Evolutionary conservation across 2,329 filamentous ascomycete genomes (phyloP), one percentile per base, ranked within the genome.

Genomic region (Paecilomyces sp.): DNA sequence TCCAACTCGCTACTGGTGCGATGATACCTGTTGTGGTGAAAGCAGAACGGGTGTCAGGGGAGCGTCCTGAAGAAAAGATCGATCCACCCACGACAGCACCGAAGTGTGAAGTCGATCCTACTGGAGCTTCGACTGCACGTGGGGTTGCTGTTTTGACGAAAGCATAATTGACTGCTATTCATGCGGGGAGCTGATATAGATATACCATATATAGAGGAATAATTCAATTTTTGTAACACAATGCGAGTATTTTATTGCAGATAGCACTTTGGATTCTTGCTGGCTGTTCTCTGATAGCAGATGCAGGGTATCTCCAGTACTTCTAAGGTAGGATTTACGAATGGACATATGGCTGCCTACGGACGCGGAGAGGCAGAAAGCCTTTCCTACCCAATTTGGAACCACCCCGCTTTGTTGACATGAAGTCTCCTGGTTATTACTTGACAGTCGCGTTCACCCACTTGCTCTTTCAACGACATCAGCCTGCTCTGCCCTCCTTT

Each of bases 21-120:
- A 76, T 83, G 12, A 80, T 84, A 56, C 80, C 81, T 0, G 76
- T 83, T 13, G 63, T 84, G 54, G 74, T 84, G 8, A 79, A 73
- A 65, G 79, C 72, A 5, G 73, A 76, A 62, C 69, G 60, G 30
- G 64, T 70, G 0, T 15, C 13, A 24, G 67, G 69, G 3, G 56
- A 54, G n/a, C 53, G 55, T 56, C 64, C 63, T 8, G 58, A 54
- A 22, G 69, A 59, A 59, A 28, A 54, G 30, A 64, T 68, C 62
- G 65, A 71, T 41, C 67, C 70, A 28, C 68, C 67, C 51, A 67
- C 62, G 41, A 55, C 54, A 22, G 64, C 60, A 54, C 70, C 69
- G 3, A 50, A 59, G 57, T 72, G 69, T 65, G 62, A 63, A n/a
- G 50, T 34, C 41, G 59, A 61, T 61, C 54, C 33, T 50, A 57